These are phyloP conservation scores for Aspergillus latus DNA, from an alignment of 2,329 filamentous ascomycete genomes.

Conservation along the genomic window DNA sequence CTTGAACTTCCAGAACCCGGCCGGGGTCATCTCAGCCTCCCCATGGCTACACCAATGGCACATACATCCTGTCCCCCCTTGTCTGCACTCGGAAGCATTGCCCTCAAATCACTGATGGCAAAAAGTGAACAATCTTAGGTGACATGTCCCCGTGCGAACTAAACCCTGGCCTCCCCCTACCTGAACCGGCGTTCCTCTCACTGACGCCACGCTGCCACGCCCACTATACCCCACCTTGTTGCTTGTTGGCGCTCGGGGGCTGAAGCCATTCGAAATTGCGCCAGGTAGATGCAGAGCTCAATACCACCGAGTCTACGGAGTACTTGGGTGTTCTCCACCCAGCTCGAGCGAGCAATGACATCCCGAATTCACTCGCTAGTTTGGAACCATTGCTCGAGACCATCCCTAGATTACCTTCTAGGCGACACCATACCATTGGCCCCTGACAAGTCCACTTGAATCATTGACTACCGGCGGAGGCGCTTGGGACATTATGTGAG, in stretches of 20 bases:
- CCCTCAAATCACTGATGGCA: background rate
- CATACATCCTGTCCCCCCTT: background rate
- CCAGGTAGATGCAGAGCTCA: background rate
- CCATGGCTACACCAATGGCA: background rate
- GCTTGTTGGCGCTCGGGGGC: background rate
- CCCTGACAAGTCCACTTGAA: background rate
- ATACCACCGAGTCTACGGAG: background rate
- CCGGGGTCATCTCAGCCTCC: conserved; percentile 2
- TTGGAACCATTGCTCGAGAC: background rate
- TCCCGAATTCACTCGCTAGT: background rate
- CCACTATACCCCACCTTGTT: conserved; percentile 5
- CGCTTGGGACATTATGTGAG: conserved; percentile 8
- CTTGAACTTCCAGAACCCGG: background rate
- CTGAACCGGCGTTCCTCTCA: background rate
- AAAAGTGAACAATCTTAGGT: background rate
- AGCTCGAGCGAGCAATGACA: conserved; percentile 12
- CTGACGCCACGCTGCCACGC: conserved; percentile 3
- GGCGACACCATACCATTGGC: conserved; percentile 10
- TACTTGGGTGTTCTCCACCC: background rate
- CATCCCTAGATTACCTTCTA: background rate
- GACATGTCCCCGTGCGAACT: background rate
- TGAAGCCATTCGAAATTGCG: background rate
- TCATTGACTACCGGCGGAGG: background rate
- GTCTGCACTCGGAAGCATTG: background rate
- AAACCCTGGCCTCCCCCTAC: conserved; percentile 1